Evolutionary conservation across 1,284 basidiomycete genomes (phyloP), one percentile per base, ranked within the genome.

Genomic region (Ganoderma sinense): DNA sequence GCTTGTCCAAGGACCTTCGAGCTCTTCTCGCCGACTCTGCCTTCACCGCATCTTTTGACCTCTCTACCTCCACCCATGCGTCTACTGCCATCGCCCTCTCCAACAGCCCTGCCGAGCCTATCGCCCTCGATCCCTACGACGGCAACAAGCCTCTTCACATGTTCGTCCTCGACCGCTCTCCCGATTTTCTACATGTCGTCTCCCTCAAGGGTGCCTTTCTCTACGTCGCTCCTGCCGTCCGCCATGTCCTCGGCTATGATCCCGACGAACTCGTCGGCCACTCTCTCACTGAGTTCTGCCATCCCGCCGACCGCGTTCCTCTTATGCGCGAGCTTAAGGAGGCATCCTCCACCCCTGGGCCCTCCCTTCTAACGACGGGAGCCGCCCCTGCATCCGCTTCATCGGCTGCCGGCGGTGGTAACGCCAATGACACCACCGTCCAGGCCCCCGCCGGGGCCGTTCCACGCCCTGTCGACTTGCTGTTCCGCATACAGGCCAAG

Each of bases 311-410:
- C 78, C 87, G 96, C 48, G 93, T 97, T 1, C 96, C 96, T 0
- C 88, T 98, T 72, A 93, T 95, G 88, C 89, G 97, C 56, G 96
- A 97, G 82, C 86, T 98, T 72, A 98, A 98, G 81, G 97, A 98
- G 76, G 86, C 87, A 40, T 89, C 87, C 39, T 78, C 85, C 10
- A 82, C 80, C 10, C 73, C 71, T 39, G 72, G 72, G 20, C 64
- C 71, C n/a, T 69, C 69, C 20, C 51, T 64, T 11, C 59, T 68
- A 40, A 62, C 70, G 45, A 53, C 65, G 36, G 23, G 61, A 61
- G 63, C 66, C 48, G 59, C 74, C 4, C 55, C 69, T 43, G 61
- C 73, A 23, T 53, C 68, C 43, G n/a, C 64, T 11, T 33, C 65
- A 60, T 18, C 55, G 14, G 51, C 43, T 33, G 48, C 18, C 23